Conservation (phyloP, 306 rosid species). For the Delonix regia region DNA sequence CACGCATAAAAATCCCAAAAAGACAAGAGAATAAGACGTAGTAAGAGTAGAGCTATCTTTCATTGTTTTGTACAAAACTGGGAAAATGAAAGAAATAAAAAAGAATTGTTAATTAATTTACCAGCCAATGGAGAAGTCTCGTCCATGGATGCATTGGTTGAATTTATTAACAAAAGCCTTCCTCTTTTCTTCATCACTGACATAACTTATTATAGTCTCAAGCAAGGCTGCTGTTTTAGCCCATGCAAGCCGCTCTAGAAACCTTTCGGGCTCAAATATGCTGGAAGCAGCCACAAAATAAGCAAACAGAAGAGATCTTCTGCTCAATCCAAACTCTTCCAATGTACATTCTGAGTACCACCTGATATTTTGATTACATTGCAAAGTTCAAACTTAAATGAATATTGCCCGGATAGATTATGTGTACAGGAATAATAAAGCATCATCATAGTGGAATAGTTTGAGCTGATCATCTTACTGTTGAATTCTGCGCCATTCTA, state of each 20-base stretch:
- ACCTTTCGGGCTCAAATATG: slow-evolving; percentile 80
- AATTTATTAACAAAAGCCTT: slow-evolving; percentile 54
- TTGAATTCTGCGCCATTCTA: slow-evolving; percentile 74
- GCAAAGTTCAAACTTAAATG: neutral
- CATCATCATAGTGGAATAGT: neutral
- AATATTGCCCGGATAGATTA: neutral
- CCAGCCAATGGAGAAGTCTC: slow-evolving; percentile 44
- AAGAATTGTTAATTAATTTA: slow-evolving; percentile 5
- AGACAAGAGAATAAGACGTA: neutral
- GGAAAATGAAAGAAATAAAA: neutral
- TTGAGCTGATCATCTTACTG: slow-evolving; percentile 48
- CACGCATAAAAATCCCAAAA: neutral
- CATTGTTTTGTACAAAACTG: neutral
- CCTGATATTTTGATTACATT: slow-evolving; percentile 40
- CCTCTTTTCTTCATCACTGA: slow-evolving; percentile 40
- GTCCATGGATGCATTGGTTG: slow-evolving; percentile 27
- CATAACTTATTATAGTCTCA: slow-evolving; percentile 53
- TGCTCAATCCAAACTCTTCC: slow-evolving; percentile 65
- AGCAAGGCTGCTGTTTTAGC: slow-evolving; percentile 62
- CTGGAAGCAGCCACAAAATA: slow-evolving; percentile 76
- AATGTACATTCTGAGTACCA: slow-evolving; percentile 77
- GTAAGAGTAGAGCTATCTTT: neutral
- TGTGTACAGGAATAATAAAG: neutral
- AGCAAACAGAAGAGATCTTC: slow-evolving; percentile 56
- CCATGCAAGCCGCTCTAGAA: slow-evolving; percentile 78